Evolutionary conservation across 176 grass and related monocot species (phyloP).

Genomic region (Ensete glaucum): DNA sequence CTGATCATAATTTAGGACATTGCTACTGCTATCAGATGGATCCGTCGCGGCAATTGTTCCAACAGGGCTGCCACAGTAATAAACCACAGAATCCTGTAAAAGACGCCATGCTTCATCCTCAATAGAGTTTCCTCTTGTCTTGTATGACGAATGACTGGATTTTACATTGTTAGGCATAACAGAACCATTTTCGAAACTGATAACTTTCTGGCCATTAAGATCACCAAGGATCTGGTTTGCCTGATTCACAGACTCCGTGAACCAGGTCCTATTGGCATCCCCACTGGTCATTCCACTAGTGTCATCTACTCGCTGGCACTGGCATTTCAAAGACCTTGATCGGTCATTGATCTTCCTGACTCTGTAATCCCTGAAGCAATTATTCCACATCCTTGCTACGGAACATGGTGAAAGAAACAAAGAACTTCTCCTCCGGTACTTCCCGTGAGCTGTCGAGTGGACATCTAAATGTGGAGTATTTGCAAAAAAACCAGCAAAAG

Average conservation of each 20-base stretch:
- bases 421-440: conserved; percentile 22
- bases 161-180: conserved; percentile 20
- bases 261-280: conserved; percentile 36
- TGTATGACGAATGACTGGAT: conserved; percentile 18
- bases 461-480: conserved; percentile 19
- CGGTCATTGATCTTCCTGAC: conserved; percentile 1
- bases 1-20: conserved; percentile 73
- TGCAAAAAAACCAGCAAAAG: conserved; percentile 1
- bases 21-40: conserved; percentile 63
- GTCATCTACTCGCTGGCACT: conserved; percentile 41
- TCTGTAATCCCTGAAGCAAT: conserved; percentile 11
- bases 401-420: conserved; percentile 7
- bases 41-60: conserved; percentile 86
- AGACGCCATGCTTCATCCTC: conserved; percentile 77
- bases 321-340: conserved; percentile 13
- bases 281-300: conserved; percentile 27
- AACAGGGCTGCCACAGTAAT: conserved; percentile 71
- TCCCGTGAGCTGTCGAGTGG: conserved; percentile 4
- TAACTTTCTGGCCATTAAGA: conserved; percentile 24
- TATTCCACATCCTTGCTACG: conserved; percentile 17
- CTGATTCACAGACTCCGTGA: conserved; percentile 32
- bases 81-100: conserved; percentile 60
- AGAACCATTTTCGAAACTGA: conserved; percentile 27
- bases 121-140: conserved; percentile 31
- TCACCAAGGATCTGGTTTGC: conserved; percentile 38